Evolutionary conservation across 768 basidiomycete genomes (phyloP), one percentile per base, ranked within the genome.

Genomic region (Sporobolomyces phaffii): DNA sequence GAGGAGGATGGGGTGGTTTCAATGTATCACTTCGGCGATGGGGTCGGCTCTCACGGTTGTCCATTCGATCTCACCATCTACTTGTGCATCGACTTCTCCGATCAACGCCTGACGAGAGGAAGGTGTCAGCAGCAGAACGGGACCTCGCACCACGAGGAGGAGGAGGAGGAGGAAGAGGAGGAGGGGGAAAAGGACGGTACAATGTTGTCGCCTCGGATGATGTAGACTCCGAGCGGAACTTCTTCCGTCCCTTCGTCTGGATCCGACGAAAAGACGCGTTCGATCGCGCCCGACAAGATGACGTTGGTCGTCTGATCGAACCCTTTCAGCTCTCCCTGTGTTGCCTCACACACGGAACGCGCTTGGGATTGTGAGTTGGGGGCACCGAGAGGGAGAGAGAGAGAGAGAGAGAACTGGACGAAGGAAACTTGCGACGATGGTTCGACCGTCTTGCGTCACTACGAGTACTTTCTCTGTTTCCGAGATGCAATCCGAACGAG

Each of bases 131-230:
- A 10, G 15, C 41, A 34, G 36, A 41, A 4, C 33, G 14, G 3
- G 34, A 22, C 31, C 24, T n/a, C n/a, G 7, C 13, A 40, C 28
- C 10, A 36, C 18, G 49, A 29, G 20, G 24, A n/a, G 50, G n/a
- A 53, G 33, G 22, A n/a, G 45, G 14, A 20, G 15, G 47, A 38
- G 18, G n/a, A 24, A 49, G 24, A 52, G 33, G 22, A n/a, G 45
- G 14, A 20, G 15, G n/a, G 44, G 15, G 48, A 28, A 28, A 26
- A 28, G 18, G 20, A 47, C 85, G 91, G 78, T 74, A 97, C 96
- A 94, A 72, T 92, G 83, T 92, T 92, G 77, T 99, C 96, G 4
- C 96, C 96, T 75, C 97, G 92, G 76, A 99, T 91, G 75, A 99
- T 86, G 78, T 99, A 98, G 49, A 98, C 81, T 0, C 96, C 96